phyloP scores from a whole-genome alignment of 768 basidiomycete genomes.

The Cubamyces lactineus region DNA sequence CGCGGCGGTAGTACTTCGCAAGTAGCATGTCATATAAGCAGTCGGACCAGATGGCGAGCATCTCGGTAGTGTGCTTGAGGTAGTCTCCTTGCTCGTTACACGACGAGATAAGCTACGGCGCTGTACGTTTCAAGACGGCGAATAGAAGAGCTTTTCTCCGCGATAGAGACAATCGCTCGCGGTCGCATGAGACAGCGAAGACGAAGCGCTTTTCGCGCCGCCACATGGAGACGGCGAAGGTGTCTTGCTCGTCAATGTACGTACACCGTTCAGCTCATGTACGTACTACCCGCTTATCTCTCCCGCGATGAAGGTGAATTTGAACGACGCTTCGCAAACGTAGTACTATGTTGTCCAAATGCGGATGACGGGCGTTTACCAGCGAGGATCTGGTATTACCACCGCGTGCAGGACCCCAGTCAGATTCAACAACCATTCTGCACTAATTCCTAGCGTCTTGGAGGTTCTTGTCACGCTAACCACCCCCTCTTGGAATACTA shows the following conservation, averaged over 20 bases:
- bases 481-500: neutral
- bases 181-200: neutral
- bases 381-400: neutral
- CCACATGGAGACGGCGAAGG: neutral
- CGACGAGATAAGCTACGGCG: too few relatives aligned
- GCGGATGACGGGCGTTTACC: neutral
- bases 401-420: slow-evolving; percentile 9
- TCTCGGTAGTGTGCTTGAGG: too few relatives aligned
- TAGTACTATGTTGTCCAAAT: neutral
- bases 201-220: neutral
- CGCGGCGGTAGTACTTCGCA: too few relatives aligned
- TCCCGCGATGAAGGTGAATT: neutral
- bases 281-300: slow-evolving; percentile 5
- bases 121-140: neutral
- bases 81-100: too few relatives aligned
- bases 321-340: neutral
- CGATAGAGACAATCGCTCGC: neutral
- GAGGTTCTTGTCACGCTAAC: slow-evolving; percentile 8
- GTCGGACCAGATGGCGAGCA: too few relatives aligned
- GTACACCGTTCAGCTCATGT: neutral
- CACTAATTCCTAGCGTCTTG: neutral
- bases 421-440: neutral
- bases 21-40: too few relatives aligned
- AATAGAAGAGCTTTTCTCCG: neutral
- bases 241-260: neutral